Conservation (phyloP, 352 stramenopile species). For the Globisporangium cystogenes region DNA sequence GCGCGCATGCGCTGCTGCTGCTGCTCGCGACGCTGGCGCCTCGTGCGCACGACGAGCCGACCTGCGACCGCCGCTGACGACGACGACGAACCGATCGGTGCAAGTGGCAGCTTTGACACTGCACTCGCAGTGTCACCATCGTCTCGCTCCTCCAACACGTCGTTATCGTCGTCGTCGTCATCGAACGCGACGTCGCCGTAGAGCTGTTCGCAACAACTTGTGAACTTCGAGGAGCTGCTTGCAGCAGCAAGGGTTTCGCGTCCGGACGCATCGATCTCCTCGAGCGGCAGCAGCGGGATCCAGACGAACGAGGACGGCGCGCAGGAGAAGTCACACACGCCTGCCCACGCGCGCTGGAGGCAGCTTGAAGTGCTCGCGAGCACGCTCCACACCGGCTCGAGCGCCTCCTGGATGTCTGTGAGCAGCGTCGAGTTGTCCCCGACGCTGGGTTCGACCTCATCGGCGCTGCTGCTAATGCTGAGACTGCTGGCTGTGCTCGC, state of each 20-base stretch:
- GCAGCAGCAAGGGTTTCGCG: not conserved
- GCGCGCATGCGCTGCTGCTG: not conserved
- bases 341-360: constrained; percentile 4
- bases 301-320: constrained; percentile 2
- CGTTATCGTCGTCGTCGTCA: not conserved
- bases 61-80: too few species aligned
- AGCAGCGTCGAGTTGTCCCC: constrained; percentile 9
- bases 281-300: not conserved
- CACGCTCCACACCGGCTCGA: constrained; percentile 8
- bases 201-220: not conserved
- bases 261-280: not conserved
- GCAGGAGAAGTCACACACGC: constrained; percentile 2
- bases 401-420: constrained; percentile 9
- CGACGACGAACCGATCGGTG: not conserved
- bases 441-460: not conserved
- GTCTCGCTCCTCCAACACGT: not conserved
- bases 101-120: not conserved
- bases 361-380: constrained; percentile 9
- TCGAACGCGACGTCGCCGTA: constrained; percentile 7
- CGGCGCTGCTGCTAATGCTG: not conserved
- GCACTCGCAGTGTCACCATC: not conserved
- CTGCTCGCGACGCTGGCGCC: constrained; percentile 12
- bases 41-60: constrained; percentile 10
- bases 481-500: not conserved
- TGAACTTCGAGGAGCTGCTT: not conserved